phyloP scores from a whole-genome alignment of 306 rosid genomes.

The Sicyos baderoa region DNA sequence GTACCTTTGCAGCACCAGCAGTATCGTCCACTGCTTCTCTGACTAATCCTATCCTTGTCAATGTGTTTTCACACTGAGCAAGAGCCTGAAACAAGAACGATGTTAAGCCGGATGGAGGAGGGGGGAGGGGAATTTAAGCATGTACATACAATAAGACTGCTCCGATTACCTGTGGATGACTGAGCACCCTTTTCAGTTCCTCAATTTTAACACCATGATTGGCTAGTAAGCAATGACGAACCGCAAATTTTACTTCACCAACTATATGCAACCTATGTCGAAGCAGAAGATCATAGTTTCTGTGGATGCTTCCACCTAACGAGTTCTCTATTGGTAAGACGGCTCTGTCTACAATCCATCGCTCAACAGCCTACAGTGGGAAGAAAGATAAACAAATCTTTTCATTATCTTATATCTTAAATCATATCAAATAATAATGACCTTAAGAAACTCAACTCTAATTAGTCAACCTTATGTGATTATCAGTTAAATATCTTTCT shows the following conservation, averaged over 20 bases:
- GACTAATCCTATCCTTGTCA: constrained; percentile 66
- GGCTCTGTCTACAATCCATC: constrained; percentile 95
- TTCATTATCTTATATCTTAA: background rate
- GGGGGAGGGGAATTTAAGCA: background rate
- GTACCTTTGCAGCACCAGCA: constrained; percentile 94
- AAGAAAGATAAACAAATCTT: background rate
- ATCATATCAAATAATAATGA: background rate
- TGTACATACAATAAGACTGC: constrained; percentile 11
- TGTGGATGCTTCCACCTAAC: constrained; percentile 93
- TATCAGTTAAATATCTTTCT: background rate
- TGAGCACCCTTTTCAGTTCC: constrained; percentile 72
- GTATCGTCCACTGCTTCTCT: constrained; percentile 91
- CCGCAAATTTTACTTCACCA: constrained; percentile 90
- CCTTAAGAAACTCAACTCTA: background rate
- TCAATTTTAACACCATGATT: constrained; percentile 66
- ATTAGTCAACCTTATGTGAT: background rate
- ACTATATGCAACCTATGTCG: constrained; percentile 86
- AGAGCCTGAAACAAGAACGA: constrained; percentile 63
- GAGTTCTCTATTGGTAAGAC: constrained; percentile 95
- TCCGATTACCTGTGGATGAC: constrained; percentile 77
- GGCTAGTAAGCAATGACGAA: constrained; percentile 82
- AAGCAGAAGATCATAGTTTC: constrained; percentile 90
- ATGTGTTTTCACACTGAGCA: constrained; percentile 91
- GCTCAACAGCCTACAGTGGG: constrained; percentile 63
- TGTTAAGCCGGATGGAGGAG: background rate